Evolutionary conservation across 2,329 filamentous ascomycete species (phyloP).

Genomic region (Calonectria naviculata): DNA sequence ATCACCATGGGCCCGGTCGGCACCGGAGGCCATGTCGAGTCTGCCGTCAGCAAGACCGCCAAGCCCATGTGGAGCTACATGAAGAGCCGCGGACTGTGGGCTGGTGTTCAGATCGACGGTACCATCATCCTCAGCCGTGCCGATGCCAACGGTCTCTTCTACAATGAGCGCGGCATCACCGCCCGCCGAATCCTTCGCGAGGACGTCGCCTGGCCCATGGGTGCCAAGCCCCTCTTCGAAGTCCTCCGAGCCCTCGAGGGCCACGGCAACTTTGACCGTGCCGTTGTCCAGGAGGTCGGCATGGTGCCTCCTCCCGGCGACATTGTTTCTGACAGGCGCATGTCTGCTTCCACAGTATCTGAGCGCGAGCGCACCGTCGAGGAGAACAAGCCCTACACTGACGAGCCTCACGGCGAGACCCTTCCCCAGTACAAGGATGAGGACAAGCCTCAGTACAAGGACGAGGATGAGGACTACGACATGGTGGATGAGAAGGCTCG

Average conservation of each 20-base stretch:
- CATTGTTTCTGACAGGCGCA: constrained; percentile 44
- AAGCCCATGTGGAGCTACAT: constrained; percentile 84
- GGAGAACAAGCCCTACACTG: constrained; percentile 17
- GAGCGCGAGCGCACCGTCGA: not conserved
- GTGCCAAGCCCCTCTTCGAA: constrained; percentile 51
- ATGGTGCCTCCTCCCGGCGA: constrained; percentile 34
- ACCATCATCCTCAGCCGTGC: constrained; percentile 80
- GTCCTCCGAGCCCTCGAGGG: constrained; percentile 54
- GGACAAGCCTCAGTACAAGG: constrained; percentile 30
- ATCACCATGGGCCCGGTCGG: constrained; percentile 70
- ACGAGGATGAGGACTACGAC: constrained; percentile 32
- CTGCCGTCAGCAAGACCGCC: constrained; percentile 43
- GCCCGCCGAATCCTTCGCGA: constrained; percentile 49
- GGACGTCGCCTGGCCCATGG: constrained; percentile 53
- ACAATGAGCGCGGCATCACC: constrained; percentile 65
- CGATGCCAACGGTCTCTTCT: constrained; percentile 84
- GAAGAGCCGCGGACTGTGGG: constrained; percentile 84
- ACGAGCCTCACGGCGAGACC: constrained; percentile 34
- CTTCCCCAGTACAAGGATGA: constrained; percentile 27
- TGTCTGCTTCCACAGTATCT: not conserved
- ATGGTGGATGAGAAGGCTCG: constrained; percentile 41
- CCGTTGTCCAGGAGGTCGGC: constrained; percentile 41
- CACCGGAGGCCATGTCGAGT: constrained; percentile 68
- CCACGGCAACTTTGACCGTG: constrained; percentile 35
- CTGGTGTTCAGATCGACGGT: constrained; percentile 83